Evolutionary conservation across 2,329 filamentous ascomycete species (phyloP).

Genomic region (Arachnomyces sp.): DNA sequence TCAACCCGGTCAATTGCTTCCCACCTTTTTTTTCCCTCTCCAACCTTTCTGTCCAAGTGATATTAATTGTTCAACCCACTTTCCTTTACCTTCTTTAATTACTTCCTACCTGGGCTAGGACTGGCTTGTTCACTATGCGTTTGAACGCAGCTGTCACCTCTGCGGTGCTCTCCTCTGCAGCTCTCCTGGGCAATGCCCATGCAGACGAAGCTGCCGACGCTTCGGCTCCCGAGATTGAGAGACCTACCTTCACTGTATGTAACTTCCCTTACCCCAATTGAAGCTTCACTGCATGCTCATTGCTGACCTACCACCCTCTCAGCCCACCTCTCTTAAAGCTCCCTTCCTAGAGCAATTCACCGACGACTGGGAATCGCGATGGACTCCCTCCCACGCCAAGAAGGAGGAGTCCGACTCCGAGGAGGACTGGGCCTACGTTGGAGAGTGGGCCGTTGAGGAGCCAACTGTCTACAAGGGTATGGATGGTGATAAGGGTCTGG

Average conservation of each 20-base stretch:
- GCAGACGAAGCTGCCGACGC: conserved; percentile 59
- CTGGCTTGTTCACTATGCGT: conserved; percentile 60
- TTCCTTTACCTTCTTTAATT: conserved; percentile 9
- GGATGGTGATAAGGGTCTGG: conserved; percentile 89
- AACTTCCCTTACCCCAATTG: conserved; percentile 7
- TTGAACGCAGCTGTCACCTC: conserved; percentile 70
- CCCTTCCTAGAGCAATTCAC: conserved; percentile 98
- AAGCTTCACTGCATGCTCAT: conserved; percentile 10
- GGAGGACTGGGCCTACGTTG: conserved; percentile 95
- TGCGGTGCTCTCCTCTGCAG: conserved; percentile 60
- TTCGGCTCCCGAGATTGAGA: conserved; percentile 48
- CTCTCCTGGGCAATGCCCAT: conserved; percentile 57
- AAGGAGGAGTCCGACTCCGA: conserved; percentile 76
- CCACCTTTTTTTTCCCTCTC: conserved; percentile 11
- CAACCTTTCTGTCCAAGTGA: conserved; percentile 7
- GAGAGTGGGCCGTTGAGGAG: conserved; percentile 95
- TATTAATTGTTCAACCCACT: conserved; percentile 13
- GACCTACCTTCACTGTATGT: conserved; percentile 83
- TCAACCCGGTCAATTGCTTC: conserved; percentile 5
- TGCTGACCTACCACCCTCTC: conserved; percentile 1
- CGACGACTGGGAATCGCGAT: conserved; percentile 86
- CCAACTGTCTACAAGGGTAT: conserved; percentile 84
- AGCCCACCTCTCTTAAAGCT: conserved; percentile 84
- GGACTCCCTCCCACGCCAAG: conserved; percentile 93
- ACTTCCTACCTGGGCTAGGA: conserved; percentile 10